Conservation (phyloP, 495 filamentous ascomycete species). For the Chlorociboria aeruginascens region DNA sequence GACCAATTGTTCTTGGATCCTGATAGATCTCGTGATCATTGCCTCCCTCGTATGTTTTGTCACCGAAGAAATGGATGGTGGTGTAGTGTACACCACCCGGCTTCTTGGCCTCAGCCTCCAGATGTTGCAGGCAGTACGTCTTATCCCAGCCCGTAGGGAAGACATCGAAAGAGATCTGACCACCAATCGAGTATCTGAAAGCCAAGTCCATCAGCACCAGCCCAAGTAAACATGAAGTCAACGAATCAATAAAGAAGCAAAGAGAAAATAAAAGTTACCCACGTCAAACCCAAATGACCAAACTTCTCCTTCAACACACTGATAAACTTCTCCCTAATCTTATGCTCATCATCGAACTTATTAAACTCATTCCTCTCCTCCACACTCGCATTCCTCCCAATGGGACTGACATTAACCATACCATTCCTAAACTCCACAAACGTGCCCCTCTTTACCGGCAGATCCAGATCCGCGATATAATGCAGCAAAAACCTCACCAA, state of each 20-base stretch:
- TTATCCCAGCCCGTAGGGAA: conserved; percentile 98
- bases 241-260: background rate
- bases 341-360: conserved; percentile 62
- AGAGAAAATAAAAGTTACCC: conserved; percentile 24
- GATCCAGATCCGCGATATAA: conserved; percentile 80
- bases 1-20: conserved; percentile 71
- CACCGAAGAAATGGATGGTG: conserved; percentile 95
- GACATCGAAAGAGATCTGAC: conserved; percentile 95
- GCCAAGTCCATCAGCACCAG: background rate
- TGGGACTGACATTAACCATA: conserved; percentile 90
- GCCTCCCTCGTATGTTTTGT: conserved; percentile 80
- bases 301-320: conserved; percentile 68
- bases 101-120: conserved; percentile 66
- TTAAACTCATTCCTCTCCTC: conserved; percentile 72
- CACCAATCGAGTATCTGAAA: conserved; percentile 76
- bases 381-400: conserved; percentile 81
- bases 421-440: conserved; percentile 96
- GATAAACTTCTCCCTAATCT: conserved; percentile 62
- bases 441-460: conserved; percentile 85
- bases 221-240: too few species aligned
- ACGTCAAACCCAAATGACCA: conserved; percentile 74
- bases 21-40: conserved; percentile 92
- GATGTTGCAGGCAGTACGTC: conserved; percentile 86
- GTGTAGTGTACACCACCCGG: conserved; percentile 61
- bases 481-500: conserved; percentile 76